A percentile compares a stretch with the other conserved stretches of the same genome.
Evolutionary conservation across 1,284 basidiomycete genomes (phyloP).

Genomic region (Rhodotorula sp.): DNA sequence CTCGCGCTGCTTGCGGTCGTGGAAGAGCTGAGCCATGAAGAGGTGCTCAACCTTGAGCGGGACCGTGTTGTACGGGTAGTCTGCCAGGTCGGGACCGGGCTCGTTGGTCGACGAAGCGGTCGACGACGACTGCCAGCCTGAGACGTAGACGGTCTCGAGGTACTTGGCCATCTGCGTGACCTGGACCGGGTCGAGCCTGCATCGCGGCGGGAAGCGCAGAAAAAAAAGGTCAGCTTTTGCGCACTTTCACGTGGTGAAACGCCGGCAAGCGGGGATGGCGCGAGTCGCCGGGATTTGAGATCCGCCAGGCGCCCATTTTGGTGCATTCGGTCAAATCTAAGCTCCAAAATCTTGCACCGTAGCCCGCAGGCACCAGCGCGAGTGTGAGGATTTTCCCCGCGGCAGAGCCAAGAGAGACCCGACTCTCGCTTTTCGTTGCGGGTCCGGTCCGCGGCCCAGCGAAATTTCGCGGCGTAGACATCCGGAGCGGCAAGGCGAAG

Average conservation of each 20-base stretch:
- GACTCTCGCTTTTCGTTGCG: too few relatives aligned
- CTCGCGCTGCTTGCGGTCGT: constrained; percentile 59
- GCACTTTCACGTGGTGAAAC: background rate
- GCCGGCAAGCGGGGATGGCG: too few relatives aligned
- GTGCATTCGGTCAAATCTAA: too few relatives aligned
- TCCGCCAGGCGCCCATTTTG: too few relatives aligned
- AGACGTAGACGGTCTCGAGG: constrained; percentile 93
- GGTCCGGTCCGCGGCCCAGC: too few relatives aligned
- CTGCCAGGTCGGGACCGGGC: constrained; percentile 94
- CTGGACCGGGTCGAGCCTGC: constrained; percentile 91
- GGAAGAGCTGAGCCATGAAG: constrained; percentile 63
- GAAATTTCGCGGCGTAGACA: too few relatives aligned
- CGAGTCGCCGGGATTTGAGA: too few relatives aligned
- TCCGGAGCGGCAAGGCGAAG: background rate
- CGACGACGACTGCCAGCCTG: constrained; percentile 87
- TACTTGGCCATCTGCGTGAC: constrained; percentile 88
- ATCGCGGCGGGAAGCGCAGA: background rate
- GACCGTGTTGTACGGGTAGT: constrained; percentile 64
- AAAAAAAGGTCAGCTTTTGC: background rate
- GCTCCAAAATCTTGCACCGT: too few relatives aligned
- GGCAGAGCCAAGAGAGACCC: too few relatives aligned
- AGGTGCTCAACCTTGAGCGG: constrained; percentile 64
- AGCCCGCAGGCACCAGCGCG: too few relatives aligned
- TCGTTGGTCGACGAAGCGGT: constrained; percentile 88
- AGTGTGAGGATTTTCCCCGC: too few relatives aligned